Conservation (phyloP, 352 stramenopile genomes). For the Phytophthora idaei region DNA sequence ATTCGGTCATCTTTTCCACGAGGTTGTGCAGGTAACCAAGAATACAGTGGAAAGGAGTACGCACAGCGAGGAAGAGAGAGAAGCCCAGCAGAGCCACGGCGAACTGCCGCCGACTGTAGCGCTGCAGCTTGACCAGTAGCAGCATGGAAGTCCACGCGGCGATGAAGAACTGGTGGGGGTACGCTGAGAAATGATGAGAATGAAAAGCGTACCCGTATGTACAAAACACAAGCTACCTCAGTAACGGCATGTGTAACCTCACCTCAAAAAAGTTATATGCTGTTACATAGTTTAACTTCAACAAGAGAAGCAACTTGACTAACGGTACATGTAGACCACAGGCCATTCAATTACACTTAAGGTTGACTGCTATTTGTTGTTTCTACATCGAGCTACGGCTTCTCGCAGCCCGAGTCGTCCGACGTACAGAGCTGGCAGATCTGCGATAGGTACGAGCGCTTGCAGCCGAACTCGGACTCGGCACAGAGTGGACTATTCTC, state of each 20-base stretch:
- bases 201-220: slow-evolving; percentile 10
- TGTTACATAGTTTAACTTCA: slow-evolving; percentile 21
- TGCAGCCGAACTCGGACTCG: slow-evolving; percentile 55
- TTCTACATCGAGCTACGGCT: slow-evolving; percentile 21
- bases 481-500: slow-evolving; percentile 61
- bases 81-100: slow-evolving; percentile 13
- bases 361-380: slow-evolving; percentile 10
- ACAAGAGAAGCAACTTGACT: slow-evolving; percentile 21
- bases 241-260: not conserved
- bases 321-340: slow-evolving; percentile 5
- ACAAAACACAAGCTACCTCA: not conserved
- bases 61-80: slow-evolving; percentile 34
- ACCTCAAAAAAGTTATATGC: not conserved
- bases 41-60: not conserved
- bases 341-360: slow-evolving; percentile 31
- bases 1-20: not conserved
- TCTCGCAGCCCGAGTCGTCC: slow-evolving; percentile 41
- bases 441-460: slow-evolving; percentile 62
- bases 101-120: slow-evolving; percentile 38
- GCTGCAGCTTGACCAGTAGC: slow-evolving; percentile 41
- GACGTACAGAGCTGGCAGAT: slow-evolving; percentile 64
- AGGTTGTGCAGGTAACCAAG: not conserved
- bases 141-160: slow-evolving; percentile 24
- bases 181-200: slow-evolving; percentile 7
- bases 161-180: slow-evolving; percentile 1